Evolutionary conservation across 1,139 yeast genomes (phyloP), one percentile per base, ranked within the genome.

Genomic region (Blastobotrys aristatus): DNA sequence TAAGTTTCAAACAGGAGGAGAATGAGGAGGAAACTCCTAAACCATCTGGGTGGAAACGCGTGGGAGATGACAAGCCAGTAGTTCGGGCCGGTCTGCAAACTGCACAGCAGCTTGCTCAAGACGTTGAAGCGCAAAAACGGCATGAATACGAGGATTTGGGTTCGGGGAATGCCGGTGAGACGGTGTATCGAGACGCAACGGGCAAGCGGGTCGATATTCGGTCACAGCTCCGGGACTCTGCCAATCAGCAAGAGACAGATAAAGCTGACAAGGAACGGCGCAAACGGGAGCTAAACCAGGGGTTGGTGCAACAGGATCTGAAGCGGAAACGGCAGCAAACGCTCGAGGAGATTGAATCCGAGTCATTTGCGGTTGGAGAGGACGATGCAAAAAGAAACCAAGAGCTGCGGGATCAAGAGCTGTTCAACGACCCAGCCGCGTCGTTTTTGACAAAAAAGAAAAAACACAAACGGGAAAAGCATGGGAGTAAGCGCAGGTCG

Each of bases 371-470:
- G 42, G 60, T 65, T 48, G 59, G 61, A 40, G 68, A 66, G 8
- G 64, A 71, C 46, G 78, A 75, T 52, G 59, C 57, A 33, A 70
- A 67, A 35, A 63, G 72, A 40, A 74, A 76, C 48, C 59, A 62
- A 8, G 56, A 57, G 18, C 64, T 70, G 59, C 68, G 66, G 53
- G 50, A 57, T 2, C 64, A 60, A 46, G 65, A 66, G n/a, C 67
- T 65, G 30, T 73, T 74, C 44, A 88, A 85, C 39, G 97, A 89
- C 61, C 96, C 96, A 0, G 73, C 85, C 34, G 66, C 75, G 6
- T 59, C 72, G 11, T 82, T 81, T 54, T 59, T 68, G 21, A 59
- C 66, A 24, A 13, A 14, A 18, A 22, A 20, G 10, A 24, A 16
- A 30, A 4, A 17, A 22, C 3, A 4, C 14, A 26, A 40, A 26